Percentiles rank a stretch among this genome's conserved stretches.
Evolutionary conservation across 2,329 filamentous ascomycete species (phyloP).

Genomic region (Cryphonectria parasitica): DNA sequence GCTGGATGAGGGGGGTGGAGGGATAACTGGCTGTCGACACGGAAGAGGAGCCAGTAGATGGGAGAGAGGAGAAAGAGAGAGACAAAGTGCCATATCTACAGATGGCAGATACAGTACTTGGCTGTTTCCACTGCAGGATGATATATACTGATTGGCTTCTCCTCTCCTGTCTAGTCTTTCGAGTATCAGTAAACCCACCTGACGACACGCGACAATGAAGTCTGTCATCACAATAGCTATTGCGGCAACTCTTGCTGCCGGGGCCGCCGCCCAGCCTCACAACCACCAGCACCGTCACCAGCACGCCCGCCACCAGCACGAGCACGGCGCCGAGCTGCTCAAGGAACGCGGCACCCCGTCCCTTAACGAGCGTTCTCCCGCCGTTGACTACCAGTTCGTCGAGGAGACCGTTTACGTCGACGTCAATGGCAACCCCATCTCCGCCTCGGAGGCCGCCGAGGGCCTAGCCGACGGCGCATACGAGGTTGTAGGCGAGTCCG

Average conservation of each 20-base stretch:
- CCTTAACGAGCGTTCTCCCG: slow-evolving; percentile 36
- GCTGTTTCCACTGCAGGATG: slow-evolving; percentile 29
- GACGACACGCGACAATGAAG: slow-evolving; percentile 47
- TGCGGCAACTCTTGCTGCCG: slow-evolving; percentile 55
- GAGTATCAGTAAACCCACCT: slow-evolving; percentile 24
- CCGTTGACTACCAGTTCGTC: slow-evolving; percentile 60
- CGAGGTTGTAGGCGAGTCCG: slow-evolving; percentile 64
- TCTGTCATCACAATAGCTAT: slow-evolving; percentile 53
- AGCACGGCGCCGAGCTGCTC: slow-evolving; percentile 40
- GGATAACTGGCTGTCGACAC: neutral
- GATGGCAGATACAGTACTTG: neutral
- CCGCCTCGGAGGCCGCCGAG: slow-evolving; percentile 66
- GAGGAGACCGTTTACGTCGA: slow-evolving; percentile 71
- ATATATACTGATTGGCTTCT: slow-evolving; percentile 24
- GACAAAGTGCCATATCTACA: neutral
- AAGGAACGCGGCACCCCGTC: slow-evolving; percentile 53
- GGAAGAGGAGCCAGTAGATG: neutral
- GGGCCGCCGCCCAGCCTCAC: slow-evolving; percentile 61
- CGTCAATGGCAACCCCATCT: slow-evolving; percentile 66
- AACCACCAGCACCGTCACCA: slow-evolving; percentile 60
- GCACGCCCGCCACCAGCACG: slow-evolving; percentile 61
- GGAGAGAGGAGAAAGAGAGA: neutral
- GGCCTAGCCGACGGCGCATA: slow-evolving; percentile 75
- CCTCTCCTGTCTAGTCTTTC: slow-evolving; percentile 29
- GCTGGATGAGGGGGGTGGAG: neutral